Conservation (phyloP, 2,329 filamentous ascomycete species). For the Colletotrichum cereale region DNA sequence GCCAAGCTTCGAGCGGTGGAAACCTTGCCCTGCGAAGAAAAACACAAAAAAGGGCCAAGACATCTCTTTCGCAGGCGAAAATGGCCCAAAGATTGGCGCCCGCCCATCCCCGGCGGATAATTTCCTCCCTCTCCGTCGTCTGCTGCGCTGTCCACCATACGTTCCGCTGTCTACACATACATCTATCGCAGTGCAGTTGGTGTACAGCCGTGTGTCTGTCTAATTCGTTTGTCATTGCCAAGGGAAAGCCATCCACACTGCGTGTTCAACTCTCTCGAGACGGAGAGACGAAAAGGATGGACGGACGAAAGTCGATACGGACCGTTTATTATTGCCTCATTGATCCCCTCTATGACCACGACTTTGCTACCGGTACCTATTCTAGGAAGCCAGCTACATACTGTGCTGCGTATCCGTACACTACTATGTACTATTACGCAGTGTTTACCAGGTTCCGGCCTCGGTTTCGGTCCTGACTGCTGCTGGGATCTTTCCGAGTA, state of each 20-base stretch:
- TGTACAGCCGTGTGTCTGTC: background rate
- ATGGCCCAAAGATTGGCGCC: background rate
- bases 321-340: background rate
- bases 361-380: constrained; percentile 15
- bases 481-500: background rate
- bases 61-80: background rate
- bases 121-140: background rate
- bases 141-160: background rate
- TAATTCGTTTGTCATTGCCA: background rate
- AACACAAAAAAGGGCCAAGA: constrained; percentile 9
- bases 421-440: no score
- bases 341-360: background rate
- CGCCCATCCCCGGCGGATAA: background rate
- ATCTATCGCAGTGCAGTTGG: background rate
- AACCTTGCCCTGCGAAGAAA: constrained; percentile 24
- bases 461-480: constrained; percentile 10
- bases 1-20: constrained; percentile 14
- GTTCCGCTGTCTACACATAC: background rate
- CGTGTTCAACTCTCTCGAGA: background rate
- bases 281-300: background rate
- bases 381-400: constrained; percentile 8
- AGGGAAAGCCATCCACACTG: background rate
- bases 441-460: constrained; percentile 9
- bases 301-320: background rate
- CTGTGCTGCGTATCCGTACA: no score